These are phyloP conservation scores for Aspergillus carbonarius DNA, from an alignment of 2,329 filamentous ascomycete genomes.

Conservation along the genomic window DNA sequence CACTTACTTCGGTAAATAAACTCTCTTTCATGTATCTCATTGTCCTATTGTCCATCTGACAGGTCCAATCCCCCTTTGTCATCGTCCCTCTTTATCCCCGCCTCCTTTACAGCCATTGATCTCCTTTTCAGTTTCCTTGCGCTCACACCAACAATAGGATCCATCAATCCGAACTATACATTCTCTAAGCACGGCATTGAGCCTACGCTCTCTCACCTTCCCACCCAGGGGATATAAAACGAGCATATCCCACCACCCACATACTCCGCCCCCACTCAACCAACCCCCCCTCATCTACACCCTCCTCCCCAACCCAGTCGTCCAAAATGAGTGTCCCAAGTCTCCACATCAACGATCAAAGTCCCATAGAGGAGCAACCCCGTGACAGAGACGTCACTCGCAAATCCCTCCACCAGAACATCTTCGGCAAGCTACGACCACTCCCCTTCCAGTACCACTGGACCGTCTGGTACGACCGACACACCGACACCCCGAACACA, in stretches of 20 bases:
- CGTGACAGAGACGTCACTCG: conserved; percentile 21
- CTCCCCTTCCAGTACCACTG: conserved; percentile 50
- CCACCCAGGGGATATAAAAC: neutral
- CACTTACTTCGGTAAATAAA: neutral
- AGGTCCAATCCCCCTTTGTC: neutral
- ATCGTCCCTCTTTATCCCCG: neutral
- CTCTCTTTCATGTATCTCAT: neutral
- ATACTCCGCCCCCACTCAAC: neutral
- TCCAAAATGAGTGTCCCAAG: conserved; percentile 23
- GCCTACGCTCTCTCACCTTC: neutral
- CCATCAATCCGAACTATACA: neutral
- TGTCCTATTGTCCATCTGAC: neutral
- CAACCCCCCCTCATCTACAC: neutral
- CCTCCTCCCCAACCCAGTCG: neutral
- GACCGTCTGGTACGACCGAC: conserved; percentile 50
- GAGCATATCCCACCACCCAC: neutral
- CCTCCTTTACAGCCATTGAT: neutral
- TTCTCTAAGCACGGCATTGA: neutral
- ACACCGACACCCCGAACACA: conserved; percentile 24
- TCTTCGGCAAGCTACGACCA: conserved; percentile 47
- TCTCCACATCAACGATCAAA: conserved; percentile 22
- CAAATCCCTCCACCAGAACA: conserved; percentile 43
- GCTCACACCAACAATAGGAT: neutral
- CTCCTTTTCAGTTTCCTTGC: neutral
- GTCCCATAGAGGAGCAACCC: conserved; percentile 18